Evolutionary conservation across 495 filamentous ascomycete genomes (phyloP).

Genomic region (Podospora sp.): DNA sequence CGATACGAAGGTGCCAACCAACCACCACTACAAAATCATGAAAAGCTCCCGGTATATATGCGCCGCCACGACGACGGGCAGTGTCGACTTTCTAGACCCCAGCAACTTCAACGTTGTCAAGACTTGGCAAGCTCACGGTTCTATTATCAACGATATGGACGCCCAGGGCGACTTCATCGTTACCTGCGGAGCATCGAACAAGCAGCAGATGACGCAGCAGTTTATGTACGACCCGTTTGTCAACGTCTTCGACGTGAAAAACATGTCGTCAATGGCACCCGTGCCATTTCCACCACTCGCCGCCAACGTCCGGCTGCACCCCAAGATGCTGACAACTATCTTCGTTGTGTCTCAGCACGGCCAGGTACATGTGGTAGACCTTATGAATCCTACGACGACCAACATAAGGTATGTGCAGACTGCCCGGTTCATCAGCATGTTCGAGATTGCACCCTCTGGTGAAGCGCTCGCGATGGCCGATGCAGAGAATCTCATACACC

Average conservation of each 20-base stretch:
- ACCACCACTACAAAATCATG: slow-evolving; percentile 87
- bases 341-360: slow-evolving; percentile 88
- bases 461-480: slow-evolving; percentile 85
- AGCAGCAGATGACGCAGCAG: slow-evolving; percentile 50
- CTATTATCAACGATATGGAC: slow-evolving; percentile 92
- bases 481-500: slow-evolving; percentile 72
- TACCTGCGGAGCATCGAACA: slow-evolving; percentile 89
- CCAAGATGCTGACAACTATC: slow-evolving; percentile 87
- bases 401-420: slow-evolving; percentile 87
- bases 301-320: slow-evolving; percentile 93
- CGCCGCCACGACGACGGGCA: slow-evolving; percentile 81
- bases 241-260: slow-evolving; percentile 93
- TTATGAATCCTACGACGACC: slow-evolving; percentile 90
- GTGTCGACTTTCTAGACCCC: slow-evolving; percentile 83
- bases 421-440: slow-evolving; percentile 58
- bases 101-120: slow-evolving; percentile 74
- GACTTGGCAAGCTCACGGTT: slow-evolving; percentile 83
- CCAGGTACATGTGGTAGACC: slow-evolving; percentile 89
- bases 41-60: slow-evolving; percentile 88
- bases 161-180: slow-evolving; percentile 87
- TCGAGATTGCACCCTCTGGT: slow-evolving; percentile 89
- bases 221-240: slow-evolving; percentile 84
- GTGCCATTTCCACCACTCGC: slow-evolving; percentile 91
- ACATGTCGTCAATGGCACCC: slow-evolving; percentile 77
- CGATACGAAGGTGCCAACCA: slow-evolving; percentile 60